Evolutionary conservation across 352 stramenopile genomes (phyloP).

Genomic region (Blastocystis sp.): DNA sequence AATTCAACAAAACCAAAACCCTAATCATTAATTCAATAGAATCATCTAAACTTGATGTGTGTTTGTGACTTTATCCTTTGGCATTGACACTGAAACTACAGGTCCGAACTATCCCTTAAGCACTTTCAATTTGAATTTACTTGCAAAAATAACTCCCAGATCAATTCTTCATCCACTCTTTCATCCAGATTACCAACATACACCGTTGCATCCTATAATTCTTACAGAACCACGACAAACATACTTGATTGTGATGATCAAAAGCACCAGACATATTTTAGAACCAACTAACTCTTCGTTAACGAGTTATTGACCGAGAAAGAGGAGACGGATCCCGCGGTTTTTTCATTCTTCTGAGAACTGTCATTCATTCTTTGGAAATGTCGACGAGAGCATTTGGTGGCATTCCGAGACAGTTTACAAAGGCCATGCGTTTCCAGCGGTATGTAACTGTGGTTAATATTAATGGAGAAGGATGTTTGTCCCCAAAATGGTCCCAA

Average conservation of each 20-base stretch:
- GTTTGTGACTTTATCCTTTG: conserved; percentile 93
- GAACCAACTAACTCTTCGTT: not conserved
- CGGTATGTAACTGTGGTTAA: not conserved
- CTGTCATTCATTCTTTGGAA: not conserved
- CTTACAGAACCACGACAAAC: not conserved
- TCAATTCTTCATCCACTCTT: conserved; percentile 87
- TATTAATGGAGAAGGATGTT: not conserved
- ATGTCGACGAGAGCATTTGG: conserved; percentile 50
- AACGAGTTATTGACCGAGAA: not conserved
- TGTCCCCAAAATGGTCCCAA: conserved; percentile 19
- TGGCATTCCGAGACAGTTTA: conserved; percentile 41
- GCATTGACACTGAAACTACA: conserved; percentile 96
- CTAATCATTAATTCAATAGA: conserved; percentile 71
- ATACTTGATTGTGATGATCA: conserved; percentile 80
- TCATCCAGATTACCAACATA: conserved; percentile 97
- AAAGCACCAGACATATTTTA: conserved; percentile 76
- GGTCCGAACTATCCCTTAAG: conserved; percentile 83
- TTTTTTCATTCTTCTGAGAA: not conserved
- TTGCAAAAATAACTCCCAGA: conserved; percentile 90
- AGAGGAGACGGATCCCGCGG: not conserved
- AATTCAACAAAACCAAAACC: conserved; percentile 99
- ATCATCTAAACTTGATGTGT: conserved; percentile 74
- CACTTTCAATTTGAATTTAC: conserved; percentile 6
- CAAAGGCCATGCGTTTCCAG: conserved; percentile 27
- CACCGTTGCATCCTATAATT: conserved; percentile 87